Evolutionary conservation across 805 yeast species (phyloP).

Genomic region (Kuraishia hungarica): DNA sequence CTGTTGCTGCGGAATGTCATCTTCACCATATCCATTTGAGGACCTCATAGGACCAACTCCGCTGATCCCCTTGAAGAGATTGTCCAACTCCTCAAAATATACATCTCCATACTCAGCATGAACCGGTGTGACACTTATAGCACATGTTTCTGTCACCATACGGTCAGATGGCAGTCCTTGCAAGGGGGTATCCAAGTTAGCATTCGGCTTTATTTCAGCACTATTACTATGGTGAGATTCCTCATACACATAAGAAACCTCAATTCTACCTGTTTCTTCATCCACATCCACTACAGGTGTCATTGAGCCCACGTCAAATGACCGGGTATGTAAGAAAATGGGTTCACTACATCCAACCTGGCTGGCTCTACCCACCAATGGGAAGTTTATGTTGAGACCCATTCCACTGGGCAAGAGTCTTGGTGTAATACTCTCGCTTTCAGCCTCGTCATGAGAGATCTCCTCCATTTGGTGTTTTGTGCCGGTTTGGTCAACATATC

Average conservation of each 20-base stretch:
- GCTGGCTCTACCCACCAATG: conserved; percentile 28
- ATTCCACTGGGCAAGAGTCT: conserved; percentile 35
- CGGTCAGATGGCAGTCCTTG: background rate
- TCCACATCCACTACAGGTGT: conserved; percentile 10
- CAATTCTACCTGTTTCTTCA: background rate
- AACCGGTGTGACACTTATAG: conserved; percentile 4
- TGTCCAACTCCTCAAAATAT: background rate
- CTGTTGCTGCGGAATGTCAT: no score
- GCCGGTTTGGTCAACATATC: conserved; percentile 4
- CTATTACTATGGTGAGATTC: background rate
- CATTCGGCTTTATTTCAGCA: no score
- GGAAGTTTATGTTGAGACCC: conserved; percentile 41
- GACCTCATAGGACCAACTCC: no score
- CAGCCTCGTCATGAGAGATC: conserved; percentile 3
- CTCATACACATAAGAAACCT: background rate
- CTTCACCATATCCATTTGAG: no score
- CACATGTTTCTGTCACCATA: background rate
- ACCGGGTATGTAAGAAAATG: conserved; percentile 33
- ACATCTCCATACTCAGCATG: conserved; percentile 1
- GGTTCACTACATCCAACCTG: conserved; percentile 29
- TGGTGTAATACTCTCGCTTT: conserved; percentile 1
- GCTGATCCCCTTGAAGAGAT: background rate
- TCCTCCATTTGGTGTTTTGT: conserved; percentile 1
- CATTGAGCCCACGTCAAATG: conserved; percentile 28
- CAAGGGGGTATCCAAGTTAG: background rate